Evolutionary conservation across 805 yeast species (phyloP).

Genomic region (Phaffomyces thermotolerans): DNA sequence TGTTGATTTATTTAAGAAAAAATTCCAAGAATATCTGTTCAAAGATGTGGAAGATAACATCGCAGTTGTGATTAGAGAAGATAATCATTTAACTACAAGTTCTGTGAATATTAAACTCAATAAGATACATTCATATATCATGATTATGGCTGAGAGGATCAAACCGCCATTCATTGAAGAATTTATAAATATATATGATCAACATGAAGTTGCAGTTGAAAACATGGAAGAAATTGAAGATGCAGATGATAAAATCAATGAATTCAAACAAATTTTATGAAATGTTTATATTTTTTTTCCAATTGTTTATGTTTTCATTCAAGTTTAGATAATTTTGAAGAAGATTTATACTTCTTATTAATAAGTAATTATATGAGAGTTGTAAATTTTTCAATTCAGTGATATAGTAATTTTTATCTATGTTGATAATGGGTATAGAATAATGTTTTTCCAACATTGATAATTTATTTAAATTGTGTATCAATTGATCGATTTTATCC

Average conservation of each 20-base stretch:
- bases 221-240: constrained; percentile 5
- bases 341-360: constrained; percentile 17
- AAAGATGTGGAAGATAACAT: constrained; percentile 4
- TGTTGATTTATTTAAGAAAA: not conserved
- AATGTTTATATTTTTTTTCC: not conserved
- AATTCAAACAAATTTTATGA: constrained; percentile 7
- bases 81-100: no score
- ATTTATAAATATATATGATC: not conserved
- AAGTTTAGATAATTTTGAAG: constrained; percentile 20
- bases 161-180: not conserved
- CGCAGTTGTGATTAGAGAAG: not conserved
- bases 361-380: constrained; percentile 16
- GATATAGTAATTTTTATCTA: constrained; percentile 2
- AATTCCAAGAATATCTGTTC: not conserved
- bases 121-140: no score
- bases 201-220: not conserved
- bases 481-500: not conserved
- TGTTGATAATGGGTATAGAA: constrained; percentile 3
- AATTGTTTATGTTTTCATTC: constrained; percentile 13
- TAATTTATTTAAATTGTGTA: not conserved
- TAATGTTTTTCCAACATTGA: constrained; percentile 5
- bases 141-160: not conserved
- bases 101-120: no score
- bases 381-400: constrained; percentile 10
- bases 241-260: constrained; percentile 10